Conservation (phyloP, 768 basidiomycete species). For the Grammothele lineata region DNA sequence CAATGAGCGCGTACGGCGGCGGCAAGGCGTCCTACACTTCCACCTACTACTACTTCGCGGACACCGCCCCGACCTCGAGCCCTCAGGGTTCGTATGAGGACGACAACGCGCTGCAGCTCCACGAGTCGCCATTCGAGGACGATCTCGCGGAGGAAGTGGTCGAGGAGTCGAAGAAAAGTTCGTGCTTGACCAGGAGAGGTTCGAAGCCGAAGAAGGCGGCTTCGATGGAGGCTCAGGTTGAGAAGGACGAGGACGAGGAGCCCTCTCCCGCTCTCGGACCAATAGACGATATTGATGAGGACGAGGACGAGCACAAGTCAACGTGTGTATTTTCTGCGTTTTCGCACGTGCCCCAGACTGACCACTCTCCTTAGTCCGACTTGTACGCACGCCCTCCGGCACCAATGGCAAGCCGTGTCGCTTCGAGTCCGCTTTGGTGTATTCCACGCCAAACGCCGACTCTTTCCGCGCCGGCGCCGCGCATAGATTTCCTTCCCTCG, state of each 20-base stretch:
- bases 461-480: conserved; percentile 14
- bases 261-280: neutral
- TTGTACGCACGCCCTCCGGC: conserved; percentile 47
- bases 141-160: conserved; percentile 8
- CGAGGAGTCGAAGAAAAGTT: conserved; percentile 11
- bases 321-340: conserved; percentile 13
- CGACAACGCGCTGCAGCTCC: conserved; percentile 15
- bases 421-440: conserved; percentile 54
- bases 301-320: conserved; percentile 18
- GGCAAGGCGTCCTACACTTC: conserved; percentile 14
- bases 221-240: conserved; percentile 3
- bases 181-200: conserved; percentile 5
- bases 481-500: neutral
- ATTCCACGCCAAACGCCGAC: conserved; percentile 45
- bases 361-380: conserved; percentile 40
- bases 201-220: conserved; percentile 14
- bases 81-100: conserved; percentile 22
- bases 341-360: neutral
- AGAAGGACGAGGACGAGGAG: conserved; percentile 13
- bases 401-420: conserved; percentile 59
- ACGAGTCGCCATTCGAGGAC: conserved; percentile 18
- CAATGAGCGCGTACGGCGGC: conserved; percentile 16
- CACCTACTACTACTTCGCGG: conserved; percentile 18
- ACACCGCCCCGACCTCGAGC: conserved; percentile 18
- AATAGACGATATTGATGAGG: conserved; percentile 6